Base-by-base conservation (phyloP, 2,329 filamentous ascomycete species). In the Fusarium equiseti region DNA sequence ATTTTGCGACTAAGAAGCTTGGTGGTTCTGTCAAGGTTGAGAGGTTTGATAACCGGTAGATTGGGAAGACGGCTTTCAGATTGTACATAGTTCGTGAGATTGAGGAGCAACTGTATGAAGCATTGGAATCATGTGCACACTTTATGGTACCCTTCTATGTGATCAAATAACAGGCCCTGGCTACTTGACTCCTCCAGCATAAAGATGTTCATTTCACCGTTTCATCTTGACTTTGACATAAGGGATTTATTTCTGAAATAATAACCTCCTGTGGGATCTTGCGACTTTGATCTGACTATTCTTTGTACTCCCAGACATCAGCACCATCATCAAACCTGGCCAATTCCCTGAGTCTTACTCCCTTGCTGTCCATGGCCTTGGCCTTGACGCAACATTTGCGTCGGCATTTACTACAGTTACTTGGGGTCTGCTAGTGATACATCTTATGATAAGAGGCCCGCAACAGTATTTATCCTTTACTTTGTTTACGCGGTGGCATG, bases 221-320 rank as follows among this genome's bases (percentile, higher is more conserved):
- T 12, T 7, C 10, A n/a, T 3, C 16, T 11, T n/a, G 18, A n/a
- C 18, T 20, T 20, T 20, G 20, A 20, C 20, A 86, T 92, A 92
- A 90, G 75, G 78, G 74, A 68, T 66, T 75, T 75, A 72, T 73
- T 74, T 72, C 66, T 74, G 58, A 72, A 62, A 52, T 35, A 63
- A 63, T 60, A 69, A 73, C 65, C 66, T 73, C 58, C 52, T 64
- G 70, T 71, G 74, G 70, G 73, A 73, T 73, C 65, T 73, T 61
- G 65, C 63, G 68, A 71, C 63, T 74, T 63, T 57, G 61, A 67
- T 76, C 66, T 63, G 20, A 20, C 20, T 20, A 20, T 20, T 20
- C 20, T 20, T 20, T 20, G 20, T 40, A 40, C 10, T 11, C 7
- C 13, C 42, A 24, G 42, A 24, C 8, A 12, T 22, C 40, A 42